Base-by-base conservation (phyloP, 2,329 filamentous ascomycete species). In the Intubia oerlemansii region DNA sequence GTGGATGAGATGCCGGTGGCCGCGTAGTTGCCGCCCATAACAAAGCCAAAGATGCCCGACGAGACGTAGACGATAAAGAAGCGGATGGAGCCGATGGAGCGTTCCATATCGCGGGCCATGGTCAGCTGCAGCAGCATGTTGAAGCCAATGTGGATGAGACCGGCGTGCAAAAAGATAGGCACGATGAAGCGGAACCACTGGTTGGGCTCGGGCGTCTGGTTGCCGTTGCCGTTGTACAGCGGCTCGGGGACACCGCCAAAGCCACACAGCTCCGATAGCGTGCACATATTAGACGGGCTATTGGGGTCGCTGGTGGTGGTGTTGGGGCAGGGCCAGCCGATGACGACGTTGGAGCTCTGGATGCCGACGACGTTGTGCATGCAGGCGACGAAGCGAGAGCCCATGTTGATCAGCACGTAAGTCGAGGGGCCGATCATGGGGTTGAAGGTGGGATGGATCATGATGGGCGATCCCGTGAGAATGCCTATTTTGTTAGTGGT, bases 151-250 rank as follows among this genome's bases (percentile, higher is more conserved):
- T 98, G 88, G 36, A 98, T 74, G 32, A 98, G 53, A 10, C 88
- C 88, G 2, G 81, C 82, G 44, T 98, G 88, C 42, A 98, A 57
- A 54, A 98, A 98, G 36, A 98, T 93, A 22, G 88, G 85, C 2
- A 75, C 56, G 44, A 98, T 93, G 55, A 98, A 95, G 35, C 88
- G 77, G 52, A 67, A 98, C 88, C 88, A 98, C 49, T 98, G 88
- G 45, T 95, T 72, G 1, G 88, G 88, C 35, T 67, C 61, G 3
- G 74, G 60, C 8, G 37, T 52, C 41, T 64, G 56, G 31, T 54
- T 39, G 17, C 48, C 44, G 31, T 59, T 45, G 30, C 54, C 56
- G 13, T 72, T 59, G 40, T 68, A 61, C 3, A 56, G 44, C 7
- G 78, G 76, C 37, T 82, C 66, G 1, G 70, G 72, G 5, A 82